These are phyloP conservation scores for Arctostaphylos glauca DNA, from an alignment of 148 eudicot species.

Conservation along the genomic window DNA sequence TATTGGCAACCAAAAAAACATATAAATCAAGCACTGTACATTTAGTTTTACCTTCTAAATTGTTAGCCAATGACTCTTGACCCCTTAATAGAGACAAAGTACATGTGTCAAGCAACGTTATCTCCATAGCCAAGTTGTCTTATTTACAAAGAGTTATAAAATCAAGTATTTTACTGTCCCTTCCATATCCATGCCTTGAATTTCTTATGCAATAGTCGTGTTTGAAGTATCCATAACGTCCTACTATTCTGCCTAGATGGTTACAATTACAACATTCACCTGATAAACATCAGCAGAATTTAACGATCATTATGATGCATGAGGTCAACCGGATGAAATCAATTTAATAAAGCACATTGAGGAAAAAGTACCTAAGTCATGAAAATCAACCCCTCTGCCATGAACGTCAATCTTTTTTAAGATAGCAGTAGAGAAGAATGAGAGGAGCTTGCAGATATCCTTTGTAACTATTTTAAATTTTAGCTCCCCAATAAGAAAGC, in stretches of 20 bases:
- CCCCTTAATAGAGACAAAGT: not conserved
- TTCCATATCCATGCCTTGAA: not conserved
- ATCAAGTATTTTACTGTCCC: not conserved
- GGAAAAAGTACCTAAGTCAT: not conserved
- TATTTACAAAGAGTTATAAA: not conserved
- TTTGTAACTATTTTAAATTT: slow-evolving; percentile 85
- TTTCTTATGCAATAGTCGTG: not conserved
- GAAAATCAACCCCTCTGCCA: slow-evolving; percentile 51
- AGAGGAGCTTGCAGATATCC: slow-evolving; percentile 95
- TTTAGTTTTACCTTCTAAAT: no score
- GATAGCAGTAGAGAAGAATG: slow-evolving; percentile 77
- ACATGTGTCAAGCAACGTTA: not conserved
- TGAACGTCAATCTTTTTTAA: slow-evolving; percentile 74
- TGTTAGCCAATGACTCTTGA: no score
- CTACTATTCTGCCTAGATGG: not conserved
- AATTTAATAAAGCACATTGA: not conserved
- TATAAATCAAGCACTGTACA: no score
- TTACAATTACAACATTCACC: not conserved
- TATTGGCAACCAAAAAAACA: no score
- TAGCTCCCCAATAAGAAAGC: slow-evolving; percentile 30
- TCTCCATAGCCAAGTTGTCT: not conserved
- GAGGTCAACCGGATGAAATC: not conserved
- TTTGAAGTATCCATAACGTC: not conserved
- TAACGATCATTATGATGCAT: not conserved
- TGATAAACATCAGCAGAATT: not conserved